Percentiles rank a stretch among this genome's conserved stretches.
These are phyloP conservation scores for Komagataella kurtzmanii DNA, from an alignment of 805 yeast genomes.

Conservation along the genomic window DNA sequence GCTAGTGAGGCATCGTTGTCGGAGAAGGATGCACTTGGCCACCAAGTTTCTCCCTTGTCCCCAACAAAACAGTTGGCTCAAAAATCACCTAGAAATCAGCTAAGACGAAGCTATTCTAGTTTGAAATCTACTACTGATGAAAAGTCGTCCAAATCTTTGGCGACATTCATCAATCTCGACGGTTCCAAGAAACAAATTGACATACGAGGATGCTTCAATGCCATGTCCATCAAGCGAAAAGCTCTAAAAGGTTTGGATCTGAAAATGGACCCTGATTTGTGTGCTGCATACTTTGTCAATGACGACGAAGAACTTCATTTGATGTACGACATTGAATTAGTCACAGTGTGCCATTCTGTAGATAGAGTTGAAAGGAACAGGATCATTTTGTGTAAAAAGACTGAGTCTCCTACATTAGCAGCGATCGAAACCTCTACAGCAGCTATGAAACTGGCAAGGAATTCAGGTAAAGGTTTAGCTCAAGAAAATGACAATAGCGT, in stretches of 20 bases:
- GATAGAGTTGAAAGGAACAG: constrained; percentile 61
- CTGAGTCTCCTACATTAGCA: constrained; percentile 46
- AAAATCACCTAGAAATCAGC: not conserved
- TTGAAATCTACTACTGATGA: not conserved
- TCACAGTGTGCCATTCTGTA: constrained; percentile 68
- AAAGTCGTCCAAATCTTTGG: constrained; percentile 16
- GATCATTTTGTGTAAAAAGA: constrained; percentile 50
- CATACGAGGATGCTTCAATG: constrained; percentile 69
- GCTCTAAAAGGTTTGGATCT: constrained; percentile 47
- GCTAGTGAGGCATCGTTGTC: not conserved
- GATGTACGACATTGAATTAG: constrained; percentile 67
- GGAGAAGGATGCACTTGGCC: not conserved
- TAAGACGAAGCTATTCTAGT: not conserved
- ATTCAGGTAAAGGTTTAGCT: constrained; percentile 1
- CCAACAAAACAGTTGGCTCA: not conserved
- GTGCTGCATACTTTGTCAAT: constrained; percentile 50
- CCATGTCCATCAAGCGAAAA: constrained; percentile 62
- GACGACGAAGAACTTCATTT: constrained; percentile 25
- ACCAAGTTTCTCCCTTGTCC: not conserved
- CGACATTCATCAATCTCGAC: constrained; percentile 62
- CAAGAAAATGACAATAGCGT: constrained; percentile 8
- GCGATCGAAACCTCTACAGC: constrained; percentile 46
- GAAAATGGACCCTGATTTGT: constrained; percentile 27
- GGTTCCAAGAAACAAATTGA: constrained; percentile 60
- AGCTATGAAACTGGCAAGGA: constrained; percentile 16